Conservation (phyloP, 805 yeast genomes). For the Candida pseudoglaebosa region DNA sequence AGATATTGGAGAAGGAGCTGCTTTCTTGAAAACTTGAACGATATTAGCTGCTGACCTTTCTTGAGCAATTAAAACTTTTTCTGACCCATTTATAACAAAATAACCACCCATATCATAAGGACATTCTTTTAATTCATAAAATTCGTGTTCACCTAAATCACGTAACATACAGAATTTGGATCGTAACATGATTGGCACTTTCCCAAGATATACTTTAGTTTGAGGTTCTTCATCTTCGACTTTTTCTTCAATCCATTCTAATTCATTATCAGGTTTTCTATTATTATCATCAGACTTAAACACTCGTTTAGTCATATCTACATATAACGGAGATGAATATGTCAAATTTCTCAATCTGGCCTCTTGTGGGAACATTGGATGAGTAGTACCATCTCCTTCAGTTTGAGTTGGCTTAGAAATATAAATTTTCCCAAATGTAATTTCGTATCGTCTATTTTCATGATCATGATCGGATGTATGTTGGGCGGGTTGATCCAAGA, state of each 20-base stretch:
- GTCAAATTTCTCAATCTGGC: conserved; percentile 95
- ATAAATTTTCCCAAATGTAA: conserved; percentile 95
- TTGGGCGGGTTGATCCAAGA: conserved; percentile 97
- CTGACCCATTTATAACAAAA: conserved; percentile 97
- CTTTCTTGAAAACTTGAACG: conserved; percentile 96
- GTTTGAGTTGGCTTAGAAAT: conserved; percentile 97
- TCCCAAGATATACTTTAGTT: conserved; percentile 83
- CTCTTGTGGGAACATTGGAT: conserved; percentile 96
- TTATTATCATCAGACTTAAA: conserved; percentile 76
- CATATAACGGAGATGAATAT: conserved; percentile 92
- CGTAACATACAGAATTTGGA: conserved; percentile 93
- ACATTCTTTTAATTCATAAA: conserved; percentile 94
- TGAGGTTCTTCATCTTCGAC: conserved; percentile 55
- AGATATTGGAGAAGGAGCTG: conserved; percentile 94
- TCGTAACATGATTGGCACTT: conserved; percentile 96
- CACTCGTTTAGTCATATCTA: conserved; percentile 90
- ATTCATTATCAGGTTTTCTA: conserved; percentile 35
- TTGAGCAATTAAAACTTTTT: conserved; percentile 96
- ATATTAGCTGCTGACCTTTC: conserved; percentile 98
- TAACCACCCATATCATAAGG: conserved; percentile 99
- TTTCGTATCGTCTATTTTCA: conserved; percentile 88
- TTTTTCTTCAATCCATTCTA: conserved; percentile 50
- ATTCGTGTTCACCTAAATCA: conserved; percentile 86
- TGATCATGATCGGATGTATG: conserved; percentile 89
- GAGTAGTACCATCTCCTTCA: conserved; percentile 99